A percentile compares a stretch with the other conserved stretches of the same genome.
Conservation (phyloP, 2,329 filamentous ascomycete species). For the Aureobasidium vineae region DNA sequence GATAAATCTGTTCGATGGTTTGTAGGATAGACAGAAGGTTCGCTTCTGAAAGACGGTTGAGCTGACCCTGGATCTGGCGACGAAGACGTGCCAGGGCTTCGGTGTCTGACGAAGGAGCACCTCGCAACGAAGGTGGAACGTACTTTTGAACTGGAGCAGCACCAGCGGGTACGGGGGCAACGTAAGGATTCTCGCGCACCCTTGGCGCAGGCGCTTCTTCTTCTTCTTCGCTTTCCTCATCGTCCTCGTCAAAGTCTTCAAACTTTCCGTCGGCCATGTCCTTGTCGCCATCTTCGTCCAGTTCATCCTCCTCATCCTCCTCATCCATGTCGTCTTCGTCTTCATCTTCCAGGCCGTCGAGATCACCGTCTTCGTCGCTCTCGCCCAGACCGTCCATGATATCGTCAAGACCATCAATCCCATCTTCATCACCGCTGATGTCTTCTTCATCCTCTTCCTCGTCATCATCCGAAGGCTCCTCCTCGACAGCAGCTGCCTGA, state of each 20-base stretch:
- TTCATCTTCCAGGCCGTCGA: conserved; percentile 32
- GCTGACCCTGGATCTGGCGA: conserved; percentile 78
- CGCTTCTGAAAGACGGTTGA: conserved; percentile 90
- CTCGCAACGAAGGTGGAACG: conserved; percentile 79
- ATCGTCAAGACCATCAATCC: conserved; percentile 32
- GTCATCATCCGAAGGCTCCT: conserved; percentile 33
- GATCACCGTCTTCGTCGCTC: conserved; percentile 33
- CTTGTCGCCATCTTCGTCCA: conserved; percentile 40
- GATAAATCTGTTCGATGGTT: conserved; percentile 80
- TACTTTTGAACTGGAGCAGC: conserved; percentile 64
- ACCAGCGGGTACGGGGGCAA: conserved; percentile 60
- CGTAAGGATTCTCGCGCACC: conserved; percentile 80
- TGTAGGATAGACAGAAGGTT: conserved; percentile 81
- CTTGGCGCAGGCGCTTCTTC: conserved; percentile 41
- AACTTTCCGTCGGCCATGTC: conserved; percentile 36
- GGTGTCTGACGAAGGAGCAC: conserved; percentile 59
- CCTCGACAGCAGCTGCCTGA: conserved; percentile 33
- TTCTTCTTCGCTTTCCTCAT: conserved; percentile 39
- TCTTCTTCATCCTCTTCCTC: conserved; percentile 34
- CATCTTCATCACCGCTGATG: conserved; percentile 19
- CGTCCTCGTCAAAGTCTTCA: conserved; percentile 36
- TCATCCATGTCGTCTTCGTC: conserved; percentile 27
- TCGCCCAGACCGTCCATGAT: conserved; percentile 30
- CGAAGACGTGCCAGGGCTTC: conserved; percentile 68
- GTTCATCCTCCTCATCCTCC: conserved; percentile 44